A percentile compares a stretch with the other conserved stretches of the same genome.
phyloP scores from a whole-genome alignment of 2,329 filamentous ascomycete genomes.

The Phyllachora maydis region DNA sequence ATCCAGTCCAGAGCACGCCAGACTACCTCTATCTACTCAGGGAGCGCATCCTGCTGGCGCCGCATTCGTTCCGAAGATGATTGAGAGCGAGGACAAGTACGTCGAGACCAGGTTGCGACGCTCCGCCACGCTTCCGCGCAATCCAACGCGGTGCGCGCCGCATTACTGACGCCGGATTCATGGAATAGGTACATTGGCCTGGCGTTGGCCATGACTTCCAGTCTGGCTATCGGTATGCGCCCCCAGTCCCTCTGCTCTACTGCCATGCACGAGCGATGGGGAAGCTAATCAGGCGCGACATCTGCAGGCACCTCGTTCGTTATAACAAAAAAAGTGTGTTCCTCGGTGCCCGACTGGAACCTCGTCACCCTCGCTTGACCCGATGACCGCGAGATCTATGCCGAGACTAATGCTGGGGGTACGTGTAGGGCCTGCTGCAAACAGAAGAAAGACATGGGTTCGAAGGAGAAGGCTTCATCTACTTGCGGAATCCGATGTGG shows the following conservation, averaged over 20 bases:
- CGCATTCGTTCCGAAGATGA: slow-evolving; percentile 12
- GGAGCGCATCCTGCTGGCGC: slow-evolving; percentile 5
- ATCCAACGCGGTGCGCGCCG: too few relatives aligned
- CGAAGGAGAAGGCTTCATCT: slow-evolving; percentile 88
- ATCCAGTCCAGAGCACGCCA: too few relatives aligned
- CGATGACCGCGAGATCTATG: too few relatives aligned
- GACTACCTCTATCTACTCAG: too few relatives aligned
- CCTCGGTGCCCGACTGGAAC: slow-evolving; percentile 1
- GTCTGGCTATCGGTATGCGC: slow-evolving; percentile 51
- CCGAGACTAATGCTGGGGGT: too few relatives aligned
- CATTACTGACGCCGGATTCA: slow-evolving; percentile 11
- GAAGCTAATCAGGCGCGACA: too few relatives aligned
- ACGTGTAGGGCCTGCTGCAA: slow-evolving; percentile 59
- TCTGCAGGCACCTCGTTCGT: slow-evolving; percentile 77
- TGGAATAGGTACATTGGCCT: slow-evolving; percentile 55
- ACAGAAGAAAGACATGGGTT: slow-evolving; percentile 85
- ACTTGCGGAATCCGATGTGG: slow-evolving; percentile 88
- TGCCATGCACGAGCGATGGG: too few relatives aligned
- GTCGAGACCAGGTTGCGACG: too few relatives aligned
- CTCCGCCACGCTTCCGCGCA: slow-evolving; percentile 1
- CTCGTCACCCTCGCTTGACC: too few relatives aligned
- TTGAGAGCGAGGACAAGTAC: slow-evolving; percentile 26
- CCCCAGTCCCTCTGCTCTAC: too few relatives aligned
- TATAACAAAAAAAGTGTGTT: slow-evolving; percentile 84
- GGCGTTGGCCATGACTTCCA: slow-evolving; percentile 53